Evolutionary conservation across 2,329 filamentous ascomycete genomes (phyloP).

Genomic region (Aspergillus bombycis): DNA sequence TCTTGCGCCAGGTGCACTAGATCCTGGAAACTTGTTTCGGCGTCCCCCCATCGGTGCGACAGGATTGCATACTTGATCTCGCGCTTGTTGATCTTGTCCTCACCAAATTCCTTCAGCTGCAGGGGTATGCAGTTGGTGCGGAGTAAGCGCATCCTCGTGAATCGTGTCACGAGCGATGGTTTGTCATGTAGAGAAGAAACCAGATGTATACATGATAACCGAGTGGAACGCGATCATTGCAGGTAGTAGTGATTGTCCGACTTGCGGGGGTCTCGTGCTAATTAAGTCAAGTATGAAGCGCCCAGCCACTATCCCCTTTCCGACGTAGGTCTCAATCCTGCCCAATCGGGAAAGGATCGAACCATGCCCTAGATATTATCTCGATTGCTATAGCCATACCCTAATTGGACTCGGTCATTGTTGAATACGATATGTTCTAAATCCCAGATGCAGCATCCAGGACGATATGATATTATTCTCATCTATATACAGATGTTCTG

Average conservation of each 20-base stretch:
- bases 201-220: neutral
- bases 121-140: neutral
- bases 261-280: neutral
- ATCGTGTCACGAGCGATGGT: neutral
- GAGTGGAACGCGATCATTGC: neutral
- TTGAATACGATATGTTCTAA: too few species aligned
- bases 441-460: too few species aligned
- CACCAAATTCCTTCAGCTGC: neutral
- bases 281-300: too few species aligned
- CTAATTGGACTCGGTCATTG: too few species aligned
- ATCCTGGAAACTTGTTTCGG: neutral
- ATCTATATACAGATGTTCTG: too few species aligned
- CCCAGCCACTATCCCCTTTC: too few species aligned
- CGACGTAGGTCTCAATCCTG: too few species aligned
- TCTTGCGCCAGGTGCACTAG: neutral
- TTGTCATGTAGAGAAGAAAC: neutral
- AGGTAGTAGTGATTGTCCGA: neutral
- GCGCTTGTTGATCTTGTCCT: neutral
- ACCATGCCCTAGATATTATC: too few species aligned
- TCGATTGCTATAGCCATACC: too few species aligned
- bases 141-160: neutral
- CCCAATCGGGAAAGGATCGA: too few species aligned
- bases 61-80: neutral
- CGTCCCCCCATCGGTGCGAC: neutral
- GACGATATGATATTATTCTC: too few species aligned